Conservation (phyloP, 768 basidiomycete genomes). For the Pulveroboletus sp. region DNA sequence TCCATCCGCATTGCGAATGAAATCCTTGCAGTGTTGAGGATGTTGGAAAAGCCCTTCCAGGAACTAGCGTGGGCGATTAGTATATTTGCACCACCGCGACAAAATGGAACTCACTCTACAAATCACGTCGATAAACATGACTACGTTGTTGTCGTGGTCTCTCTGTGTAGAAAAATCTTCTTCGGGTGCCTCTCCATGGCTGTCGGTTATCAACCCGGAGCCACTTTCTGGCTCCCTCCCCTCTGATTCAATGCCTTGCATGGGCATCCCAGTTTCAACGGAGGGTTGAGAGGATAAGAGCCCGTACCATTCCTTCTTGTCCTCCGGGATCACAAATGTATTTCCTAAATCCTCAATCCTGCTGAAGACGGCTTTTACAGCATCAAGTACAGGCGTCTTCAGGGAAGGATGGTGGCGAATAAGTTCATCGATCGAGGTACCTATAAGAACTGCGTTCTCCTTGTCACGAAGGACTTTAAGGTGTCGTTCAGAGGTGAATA, state of each 20-base stretch:
- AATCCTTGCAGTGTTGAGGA: constrained; percentile 83
- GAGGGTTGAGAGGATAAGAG: constrained; percentile 35
- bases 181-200: constrained; percentile 11
- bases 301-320: constrained; percentile 64
- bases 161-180: constrained; percentile 39
- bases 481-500: constrained; percentile 82
- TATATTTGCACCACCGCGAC: not conserved
- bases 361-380: constrained; percentile 63
- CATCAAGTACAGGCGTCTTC: constrained; percentile 73
- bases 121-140: constrained; percentile 75
- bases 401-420: constrained; percentile 92
- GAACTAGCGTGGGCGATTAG: constrained; percentile 48
- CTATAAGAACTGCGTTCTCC: constrained; percentile 86
- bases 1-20: constrained; percentile 69
- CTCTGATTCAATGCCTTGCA: constrained; percentile 41
- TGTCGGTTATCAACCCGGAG: constrained; percentile 16
- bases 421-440: constrained; percentile 90
- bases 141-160: constrained; percentile 68
- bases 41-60: constrained; percentile 95
- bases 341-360: constrained; percentile 74
- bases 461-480: constrained; percentile 84
- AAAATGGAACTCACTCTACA: constrained; percentile 54
- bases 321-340: constrained; percentile 49
- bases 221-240: constrained; percentile 17
- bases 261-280: constrained; percentile 36